Base-by-base conservation (phyloP, 192 early-diverging fungal genomes). In the Mortierella hygrophila region DNA sequence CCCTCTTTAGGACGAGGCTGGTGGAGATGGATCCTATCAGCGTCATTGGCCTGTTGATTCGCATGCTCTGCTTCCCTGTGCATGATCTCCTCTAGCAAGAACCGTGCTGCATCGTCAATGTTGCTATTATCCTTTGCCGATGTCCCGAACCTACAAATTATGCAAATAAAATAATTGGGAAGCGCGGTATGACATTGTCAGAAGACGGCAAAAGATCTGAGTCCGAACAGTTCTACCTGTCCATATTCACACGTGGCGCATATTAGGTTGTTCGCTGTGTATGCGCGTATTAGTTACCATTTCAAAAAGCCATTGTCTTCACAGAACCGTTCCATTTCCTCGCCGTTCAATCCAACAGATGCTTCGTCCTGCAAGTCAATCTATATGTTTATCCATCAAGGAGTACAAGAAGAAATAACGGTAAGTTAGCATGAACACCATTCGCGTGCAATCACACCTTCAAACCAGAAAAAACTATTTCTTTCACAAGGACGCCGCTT, bases 81-180 rank as follows among this genome's bases (percentile, higher is more conserved):
- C 70, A 93, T 75, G 63, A 93, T 89, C 37, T 87, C 76, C 26
- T 82, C 75, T 8, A 92, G 88, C 44, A 93, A 63, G 77, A 88
- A 83, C 41, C 88, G 88, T 16, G 89, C 87, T 32, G 92, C 92
- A 76, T 93, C 91, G 21, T 93, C 91, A 69, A 93, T 89, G 54
- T 93, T 93, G 52, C 69, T 90, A 54, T 93, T 92, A 38, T 92
- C 91, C 55, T 93, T 93, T 42, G 92, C 92, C n/a, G 92, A 93
- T n/a, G 92, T 93, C 18, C 88, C 87, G 79, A 91, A 93, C 91
- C 91, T 91, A 18, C 16, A 52, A 77, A 77, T 41, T 8, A 21
- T 54, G 40, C 11, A 54, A 20, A 57, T 23, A 47, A 75, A 47
- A 75, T 55, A 54, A 52, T 13, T 40, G 46, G 32, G 20, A 49